Evolutionary conservation across 306 rosid genomes (phyloP), one percentile per base, ranked within the genome.

Genomic region (Fagus crenata): DNA sequence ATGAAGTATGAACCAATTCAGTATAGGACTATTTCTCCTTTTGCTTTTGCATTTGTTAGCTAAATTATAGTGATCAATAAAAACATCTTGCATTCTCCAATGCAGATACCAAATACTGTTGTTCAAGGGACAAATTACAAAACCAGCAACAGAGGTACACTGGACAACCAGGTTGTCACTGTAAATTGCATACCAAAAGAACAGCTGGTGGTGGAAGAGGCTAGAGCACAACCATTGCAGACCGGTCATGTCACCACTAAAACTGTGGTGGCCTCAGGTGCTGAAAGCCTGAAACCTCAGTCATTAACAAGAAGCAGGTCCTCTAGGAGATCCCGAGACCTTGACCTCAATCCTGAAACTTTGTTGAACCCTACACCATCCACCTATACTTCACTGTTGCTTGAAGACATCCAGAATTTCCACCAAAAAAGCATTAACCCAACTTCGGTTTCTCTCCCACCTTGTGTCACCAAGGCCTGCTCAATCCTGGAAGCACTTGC

Each of bases 401-500:
- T 95, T 36, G 87, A 90, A 82, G 98, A 95, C 84, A 95, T 95
- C 76, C 92, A 95, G 35, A 92, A 90, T 71, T 92, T 95, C 86
- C 98, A 95, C 85, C 97, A 92, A 72, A 93, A 90, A 88, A 90
- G 22, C 86, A 75, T 36, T 14, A 75, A n/a, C 56, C 3, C 90
- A 33, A 70, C 83, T 75, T 81, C 84, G 12, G 88, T 90, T 46
- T 72, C 97, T 17, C 91, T 95, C 63, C 98, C 98, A 2, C 84
- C 87, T 58, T 92, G 97, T 81, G 93, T 95, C 67, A 83, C 91
- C 77, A 92, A 93, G 81, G 98, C 96, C 75, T 95, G 97, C 81
- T 89, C 97, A 51, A 92, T 95, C 68, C 85, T 92, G 41, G 97
- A 94, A 88, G 98, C 97, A 61, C 96, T 94, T 54, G 95, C 98